A percentile compares a stretch with the other conserved stretches of the same genome.
These are phyloP conservation scores for Candida stauntonica DNA, from an alignment of 805 yeast species.

Conservation along the genomic window DNA sequence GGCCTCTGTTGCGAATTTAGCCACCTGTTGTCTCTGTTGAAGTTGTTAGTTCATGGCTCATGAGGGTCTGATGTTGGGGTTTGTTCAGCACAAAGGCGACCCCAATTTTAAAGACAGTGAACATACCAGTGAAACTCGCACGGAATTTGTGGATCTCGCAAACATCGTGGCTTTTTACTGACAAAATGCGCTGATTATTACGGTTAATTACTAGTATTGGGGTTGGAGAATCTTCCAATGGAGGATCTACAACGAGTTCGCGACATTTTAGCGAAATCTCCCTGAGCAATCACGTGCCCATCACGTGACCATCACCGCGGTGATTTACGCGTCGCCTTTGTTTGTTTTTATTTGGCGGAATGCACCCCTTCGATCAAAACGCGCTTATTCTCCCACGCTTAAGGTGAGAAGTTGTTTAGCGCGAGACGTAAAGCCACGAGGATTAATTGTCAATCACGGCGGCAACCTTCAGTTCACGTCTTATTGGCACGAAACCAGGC, in stretches of 20 bases:
- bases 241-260: background rate
- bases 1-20: constrained; percentile 23
- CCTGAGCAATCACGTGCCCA: background rate
- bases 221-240: no score
- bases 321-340: no score
- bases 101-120: background rate
- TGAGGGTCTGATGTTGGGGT: background rate
- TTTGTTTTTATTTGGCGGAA: constrained; percentile 9
- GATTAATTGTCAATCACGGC: no score
- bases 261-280: no score
- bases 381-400: background rate
- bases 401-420: background rate
- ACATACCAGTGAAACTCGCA: constrained; percentile 12
- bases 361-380: constrained; percentile 5
- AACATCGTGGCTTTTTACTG: constrained; percentile 7
- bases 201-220: no score
- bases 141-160: constrained; percentile 6
- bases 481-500: no score
- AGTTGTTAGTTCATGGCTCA: constrained; percentile 7
- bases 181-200: no score
- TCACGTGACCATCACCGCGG: background rate
- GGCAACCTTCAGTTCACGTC: no score
- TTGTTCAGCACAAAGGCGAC: background rate
- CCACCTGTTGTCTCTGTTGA: constrained; percentile 18
- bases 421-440: no score